A percentile compares a stretch with the other conserved stretches of the same genome.
Conservation (phyloP, 805 yeast genomes). For the Grigorovia transvaalensis region DNA sequence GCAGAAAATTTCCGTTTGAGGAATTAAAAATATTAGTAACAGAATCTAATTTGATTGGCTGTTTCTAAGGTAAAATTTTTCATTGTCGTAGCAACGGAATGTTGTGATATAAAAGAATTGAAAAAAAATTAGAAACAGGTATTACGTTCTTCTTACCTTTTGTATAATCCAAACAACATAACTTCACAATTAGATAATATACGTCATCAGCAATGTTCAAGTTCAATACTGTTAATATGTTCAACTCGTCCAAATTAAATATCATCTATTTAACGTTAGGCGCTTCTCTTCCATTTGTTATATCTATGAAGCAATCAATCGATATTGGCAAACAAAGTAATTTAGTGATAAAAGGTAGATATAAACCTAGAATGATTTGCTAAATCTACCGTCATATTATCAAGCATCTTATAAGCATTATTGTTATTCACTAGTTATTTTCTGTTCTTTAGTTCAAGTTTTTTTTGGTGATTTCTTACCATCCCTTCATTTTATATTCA, state of each 20-base stretch:
- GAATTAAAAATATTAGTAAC: neutral
- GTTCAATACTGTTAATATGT: neutral
- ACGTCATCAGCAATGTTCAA: neutral
- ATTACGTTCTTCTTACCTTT: too few species aligned
- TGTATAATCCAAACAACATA: neutral
- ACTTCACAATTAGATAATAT: neutral
- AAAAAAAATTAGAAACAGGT: neutral
- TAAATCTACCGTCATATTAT: neutral
- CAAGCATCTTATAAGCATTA: neutral
- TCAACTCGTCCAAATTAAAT: neutral
- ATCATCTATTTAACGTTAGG: neutral
- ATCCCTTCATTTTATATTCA: neutral
- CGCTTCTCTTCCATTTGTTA: constrained; percentile 4
- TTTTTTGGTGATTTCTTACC: neutral
- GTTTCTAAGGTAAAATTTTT: neutral
- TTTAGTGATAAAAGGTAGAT: neutral
- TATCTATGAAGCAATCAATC: constrained; percentile 2
- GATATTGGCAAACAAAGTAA: neutral
- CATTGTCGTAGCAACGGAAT: neutral
- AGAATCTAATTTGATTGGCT: neutral
- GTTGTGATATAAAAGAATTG: neutral
- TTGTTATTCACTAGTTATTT: neutral
- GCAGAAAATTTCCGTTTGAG: neutral
- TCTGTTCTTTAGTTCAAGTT: neutral
- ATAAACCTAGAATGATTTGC: constrained; percentile 4